Base-by-base conservation (phyloP, 805 yeast species). In the Clavispora vitiphila region DNA sequence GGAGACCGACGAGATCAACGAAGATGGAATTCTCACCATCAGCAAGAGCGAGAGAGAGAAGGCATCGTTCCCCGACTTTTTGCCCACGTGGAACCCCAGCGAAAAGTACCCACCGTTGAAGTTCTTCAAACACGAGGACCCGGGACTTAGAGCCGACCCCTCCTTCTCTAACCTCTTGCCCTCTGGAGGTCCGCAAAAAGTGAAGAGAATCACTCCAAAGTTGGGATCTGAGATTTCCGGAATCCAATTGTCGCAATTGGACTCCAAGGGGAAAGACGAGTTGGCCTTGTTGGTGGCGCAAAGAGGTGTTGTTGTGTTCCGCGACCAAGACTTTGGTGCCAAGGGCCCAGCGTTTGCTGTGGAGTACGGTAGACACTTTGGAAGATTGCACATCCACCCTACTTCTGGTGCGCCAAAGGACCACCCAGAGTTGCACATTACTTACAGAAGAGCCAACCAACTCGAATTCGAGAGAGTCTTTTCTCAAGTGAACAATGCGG, bases 381-480 rank as follows among this genome's bases (percentile, higher is more conserved):
- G 91, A 25, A 80, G 80, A 26, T 70, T 79, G 45, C 89, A 84
- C 60, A 72, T 81, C 45, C 90, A 84, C 56, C 86, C 87, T 36
- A 80, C 86, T 10, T 77, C 85, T 9, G 88, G 89, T 18, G 80
- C 85, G 12, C 88, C 85, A 23, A 67, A 63, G 55, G 61, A 47
- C 41, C 55, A 51, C 41, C 51, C 55, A 6, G 55, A 51, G 39
- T 50, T 51, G 40, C 55, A 51, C 47, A 43, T 51, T 29, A 49
- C 51, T 19, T 51, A 49, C 48, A 40, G 55, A 37, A 42, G 55
- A 35, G 53, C 53, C 16, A 48, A 49, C 41, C 55, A 51, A 8
- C 30, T 23, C 8, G 51, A 49, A 39, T 51, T 51, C 11, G 50
- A 51, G 26, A 27, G 53, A 10, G 51, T 47, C 8, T 50, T 50